Evolutionary conservation across 2,329 filamentous ascomycete genomes (phyloP), one percentile per base, ranked within the genome.

Genomic region (Diaporthe eres): DNA sequence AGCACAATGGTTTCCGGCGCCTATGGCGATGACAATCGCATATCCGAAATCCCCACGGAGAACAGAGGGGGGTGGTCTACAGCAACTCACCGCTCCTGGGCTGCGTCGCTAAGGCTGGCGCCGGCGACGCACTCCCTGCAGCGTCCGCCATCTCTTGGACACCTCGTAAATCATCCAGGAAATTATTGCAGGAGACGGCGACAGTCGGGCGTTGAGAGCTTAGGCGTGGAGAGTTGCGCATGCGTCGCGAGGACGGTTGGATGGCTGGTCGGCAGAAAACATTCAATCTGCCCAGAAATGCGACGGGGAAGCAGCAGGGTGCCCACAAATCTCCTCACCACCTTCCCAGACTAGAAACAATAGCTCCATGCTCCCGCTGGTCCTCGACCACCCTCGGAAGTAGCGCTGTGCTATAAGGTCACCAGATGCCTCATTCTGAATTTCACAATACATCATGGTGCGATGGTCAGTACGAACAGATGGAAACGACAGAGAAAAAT

Each of bases 71-170:
- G 42, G 19, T 58, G 47, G 65, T 34, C 15, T 42, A 13, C 47
- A 25, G 47, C 44, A 44, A 75, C 75, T 70, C 60, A 77, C 75
- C 75, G 70, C 75, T 77, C 74, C 53, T 73, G 68, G 61, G 37
- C n/a, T 73, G 68, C 57, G 70, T 75, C 68, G 70, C 75, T 77
- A 77, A 71, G 75, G 75, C 75, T 75, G 75, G 67, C 47, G 75
- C 75, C 75, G 75, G 73, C 75, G 75, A 77, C 75, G 75, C 75
- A 77, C 61, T 77, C 70, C 72, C 67, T 77, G 73, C 61, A 75
- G 73, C 75, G 63, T 77, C 75, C 73, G 73, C 75, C 75, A 77
- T 77, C 75, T 77, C 68, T 72, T 75, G 51, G 34, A 22, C 42
- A 65, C 63, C 67, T 61, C 60, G 37, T 58, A 51, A 77, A 57